Evolutionary conservation across 164 flowering plant species (phyloP), one percentile per base, ranked within the genome.

Genomic region (Echeveria elegans): DNA sequence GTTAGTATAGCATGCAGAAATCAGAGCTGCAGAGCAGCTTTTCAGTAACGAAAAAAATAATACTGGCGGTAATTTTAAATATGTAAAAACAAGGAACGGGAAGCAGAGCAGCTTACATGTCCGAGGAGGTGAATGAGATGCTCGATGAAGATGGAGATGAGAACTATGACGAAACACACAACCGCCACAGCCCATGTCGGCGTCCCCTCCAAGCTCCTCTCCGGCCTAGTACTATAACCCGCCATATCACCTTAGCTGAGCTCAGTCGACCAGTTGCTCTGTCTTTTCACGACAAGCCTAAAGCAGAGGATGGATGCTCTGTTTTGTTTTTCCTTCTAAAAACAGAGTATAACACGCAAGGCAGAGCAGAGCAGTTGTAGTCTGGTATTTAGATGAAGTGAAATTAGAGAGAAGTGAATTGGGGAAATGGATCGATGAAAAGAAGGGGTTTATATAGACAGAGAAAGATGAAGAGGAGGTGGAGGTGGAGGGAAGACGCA

Each of bases 191-290:
- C 53, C 53, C 53, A 48, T 48, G 53, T 48, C 2, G 53, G 53
- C 8, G 53, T 48, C 53, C 53, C 53, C 24, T 48, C 53, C 53
- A 48, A 48, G 53, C 23, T 48, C 24, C 53, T 48, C 53, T 48
- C 53, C 53, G 14, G 21, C 53, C 24, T 48, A 21, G 14, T 15
- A 15, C 2, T 40, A 40, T 40, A 40, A 1, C 14, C 53, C 21
- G 23, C 53, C 53, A 48, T 48, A 21, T 19, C 4, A 4, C 4
- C 38, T 36, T 36, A 4, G 38, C 38, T 36, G 9, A 4, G 4
- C 38, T 36, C 38, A 36, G 38, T 36, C 6, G 38, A 4, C 10
- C 45, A 40, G 11, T 40, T 40, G 45, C 45, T 8, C 45, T 40
- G 45, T 40, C n/a, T n/a, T 34, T 34, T 34, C 37, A 34, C 37